phyloP scores from a whole-genome alignment of 2,329 filamentous ascomycete species.

The Knufia petricola region DNA sequence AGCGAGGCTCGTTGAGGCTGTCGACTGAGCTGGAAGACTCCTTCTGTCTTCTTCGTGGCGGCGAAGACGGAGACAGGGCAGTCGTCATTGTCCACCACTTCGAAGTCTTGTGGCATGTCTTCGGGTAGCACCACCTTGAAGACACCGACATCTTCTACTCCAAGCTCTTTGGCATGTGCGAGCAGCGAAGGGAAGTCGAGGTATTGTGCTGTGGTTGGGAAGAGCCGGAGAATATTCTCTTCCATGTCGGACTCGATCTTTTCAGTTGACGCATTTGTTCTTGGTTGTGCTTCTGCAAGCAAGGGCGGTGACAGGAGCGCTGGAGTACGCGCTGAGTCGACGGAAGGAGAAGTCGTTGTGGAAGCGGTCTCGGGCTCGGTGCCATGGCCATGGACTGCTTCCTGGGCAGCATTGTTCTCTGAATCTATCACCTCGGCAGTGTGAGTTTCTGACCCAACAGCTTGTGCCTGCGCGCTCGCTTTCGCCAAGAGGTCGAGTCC shows the following conservation, averaged over 20 bases:
- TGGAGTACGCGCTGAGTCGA: too few species aligned
- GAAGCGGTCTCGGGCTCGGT: too few species aligned
- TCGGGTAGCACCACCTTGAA: slow-evolving; percentile 1
- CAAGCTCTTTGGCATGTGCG: not conserved
- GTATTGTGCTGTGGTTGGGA: not conserved
- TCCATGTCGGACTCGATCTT: slow-evolving; percentile 1
- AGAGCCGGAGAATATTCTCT: slow-evolving; percentile 3
- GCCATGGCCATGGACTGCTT: too few species aligned
- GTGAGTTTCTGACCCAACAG: too few species aligned
- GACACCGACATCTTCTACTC: not conserved
- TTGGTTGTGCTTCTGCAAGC: not conserved
- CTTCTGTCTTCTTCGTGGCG: slow-evolving; percentile 4
- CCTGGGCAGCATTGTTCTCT: too few species aligned
- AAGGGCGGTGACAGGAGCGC: not conserved
- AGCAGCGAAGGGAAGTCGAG: not conserved
- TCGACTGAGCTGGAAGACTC: slow-evolving; percentile 5
- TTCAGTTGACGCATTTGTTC: not conserved
- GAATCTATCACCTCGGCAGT: too few species aligned
- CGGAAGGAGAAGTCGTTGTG: too few species aligned
- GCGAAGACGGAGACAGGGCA: slow-evolving; percentile 5
- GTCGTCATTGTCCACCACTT: slow-evolving; percentile 4
- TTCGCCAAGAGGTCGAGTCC: too few species aligned
- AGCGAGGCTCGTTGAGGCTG: slow-evolving; percentile 1
- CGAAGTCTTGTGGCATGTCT: slow-evolving; percentile 2
- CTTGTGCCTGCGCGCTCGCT: too few species aligned